Base-by-base conservation (phyloP, 768 basidiomycete genomes). In the Calocybe cyanea region DNA sequence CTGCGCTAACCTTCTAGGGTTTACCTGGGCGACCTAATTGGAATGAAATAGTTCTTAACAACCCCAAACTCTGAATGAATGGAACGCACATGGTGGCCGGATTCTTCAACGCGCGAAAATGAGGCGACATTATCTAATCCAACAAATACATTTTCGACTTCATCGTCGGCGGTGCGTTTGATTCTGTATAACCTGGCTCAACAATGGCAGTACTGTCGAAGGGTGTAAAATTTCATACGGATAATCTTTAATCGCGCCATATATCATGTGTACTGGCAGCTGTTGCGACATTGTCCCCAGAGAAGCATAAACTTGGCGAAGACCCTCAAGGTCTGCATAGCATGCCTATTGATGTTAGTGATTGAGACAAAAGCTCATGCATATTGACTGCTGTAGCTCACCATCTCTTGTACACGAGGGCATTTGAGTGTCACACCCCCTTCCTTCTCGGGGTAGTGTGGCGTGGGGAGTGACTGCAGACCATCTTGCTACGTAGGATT, bases 361-460 rank as follows among this genome's bases (percentile, higher is more conserved):
- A 7, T 6, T 5, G 2, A 31, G 9, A 7, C 5, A 35, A n/a
- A n/a, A n/a, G n/a, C n/a, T n/a, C n/a, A n/a, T n/a, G n/a, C n/a
- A n/a, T n/a, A n/a, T n/a, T n/a, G n/a, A n/a, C n/a, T n/a, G n/a
- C n/a, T n/a, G n/a, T n/a, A n/a, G 60, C 59, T 34, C 41, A 68
- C 77, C 38, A 69, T 62, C 63, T 80, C 78, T 41, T 76, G 75
- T 10, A 46, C 44, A 25, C 70, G 70, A 11, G 63, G 66, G 50
- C 77, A 79, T 49, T 67, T 75, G 10, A 78, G 58, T 9, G 76
- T 78, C 5, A 80, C 72, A 14, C 74, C 76, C n/a, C n/a, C n/a
- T 14, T 55, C 60, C 44, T 65, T 60, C 40, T 72, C 66, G 0
- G 77, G 70, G 52, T 77, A 72, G 11, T 64, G 63, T 8, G 46